Base-by-base conservation (phyloP, 176 grass and related monocot genomes). In the Secale cereale region DNA sequence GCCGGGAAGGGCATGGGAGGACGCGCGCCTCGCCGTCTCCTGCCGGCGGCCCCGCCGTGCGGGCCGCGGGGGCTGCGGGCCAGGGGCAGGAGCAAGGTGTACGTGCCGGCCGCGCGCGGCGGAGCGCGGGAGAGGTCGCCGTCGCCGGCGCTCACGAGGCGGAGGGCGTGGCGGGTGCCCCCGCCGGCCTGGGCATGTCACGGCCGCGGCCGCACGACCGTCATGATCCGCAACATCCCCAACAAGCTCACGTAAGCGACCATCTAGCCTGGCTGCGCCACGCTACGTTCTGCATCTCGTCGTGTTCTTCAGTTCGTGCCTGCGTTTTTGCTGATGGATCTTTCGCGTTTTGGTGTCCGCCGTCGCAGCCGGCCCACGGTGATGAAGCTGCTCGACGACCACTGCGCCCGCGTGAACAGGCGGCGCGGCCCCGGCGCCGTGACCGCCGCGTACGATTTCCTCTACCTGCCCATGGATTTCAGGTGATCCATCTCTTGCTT, bases 381-480 rank as follows among this genome's bases (percentile, higher is more conserved):
- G 65, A 85, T 89, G 37, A 15, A 32, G 11, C 69, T 97, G 82
- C 79, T 97, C 3, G 94, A 97, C 82, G 27, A 89, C n/a, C 88
- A 97, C 79, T 94, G 94, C 57, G 81, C 84, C 10, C 31, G 23
- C 48, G 68, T 10, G 62, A 74, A 90, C 84, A 79, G 71, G 67
- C 27, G 64, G 48, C 52, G 46, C 65, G 73, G 56, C 11, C 10
- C 13, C 43, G 40, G 85, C 56, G 10, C 30, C 8, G 67, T 59
- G 10, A 3, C 76, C 29, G 78, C 87, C 37, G 92, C 71, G 25
- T 97, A 92, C 84, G 94, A 97, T 67, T 88, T 94, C 82, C 39
- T 94, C 54, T 97, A 97, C 86, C 6, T 97, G 23, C 94, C 92
- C 11, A 88, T 92, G 35, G 94, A 97, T 69, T 97, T 97, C 94